Base-by-base conservation (phyloP, 257 asterid genomes). In the Plantago ovata region DNA sequence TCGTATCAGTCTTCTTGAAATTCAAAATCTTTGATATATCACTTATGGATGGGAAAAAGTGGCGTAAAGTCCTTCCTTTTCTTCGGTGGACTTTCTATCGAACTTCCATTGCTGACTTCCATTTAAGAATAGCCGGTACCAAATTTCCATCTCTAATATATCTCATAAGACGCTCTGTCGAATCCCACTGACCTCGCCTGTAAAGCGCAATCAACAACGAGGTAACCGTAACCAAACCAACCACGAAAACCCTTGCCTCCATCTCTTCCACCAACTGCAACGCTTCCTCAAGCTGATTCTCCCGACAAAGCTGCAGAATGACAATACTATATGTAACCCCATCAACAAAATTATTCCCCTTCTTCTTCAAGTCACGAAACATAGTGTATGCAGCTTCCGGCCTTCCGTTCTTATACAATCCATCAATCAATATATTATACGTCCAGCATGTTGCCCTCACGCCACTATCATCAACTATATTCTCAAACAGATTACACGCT, bases 361-460 rank as follows among this genome's bases (percentile, higher is more conserved):
- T 85, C 62, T 69, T 86, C 82, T 92, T 92, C 62, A 92, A 78
- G 77, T 93, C 97, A 64, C 75, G 64, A 69, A 89, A 93, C 77
- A 89, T 67, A 33, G 92, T 77, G 64, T 77, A 82, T 54, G 87
- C 95, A 58, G 97, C 98, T 60, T 77, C 82, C 23, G 75, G 85
- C 77, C 97, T 82, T 36, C 95, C 91, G 28, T 93, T 93, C 70
- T 74, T 79, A 55, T 80, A 81, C 82, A 88, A 63, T 40, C 98
- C 98, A 73, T 84, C 94, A 14, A 92, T 84, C 51, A 92, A 78
- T 66, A 88, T 85, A 68, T 93, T 93, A 61, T 85, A 89, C 14
- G 98, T 93, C 91, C 95, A 88, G 78, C 89, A 79, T 13, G 95
- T 75, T 20, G 98, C 82, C 67, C 92, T 75, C 4, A 82, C 79